A percentile compares a stretch with the other conserved stretches of the same genome.
Evolutionary conservation across 495 filamentous ascomycete genomes (phyloP).

Genomic region (Penicillium argentinense): DNA sequence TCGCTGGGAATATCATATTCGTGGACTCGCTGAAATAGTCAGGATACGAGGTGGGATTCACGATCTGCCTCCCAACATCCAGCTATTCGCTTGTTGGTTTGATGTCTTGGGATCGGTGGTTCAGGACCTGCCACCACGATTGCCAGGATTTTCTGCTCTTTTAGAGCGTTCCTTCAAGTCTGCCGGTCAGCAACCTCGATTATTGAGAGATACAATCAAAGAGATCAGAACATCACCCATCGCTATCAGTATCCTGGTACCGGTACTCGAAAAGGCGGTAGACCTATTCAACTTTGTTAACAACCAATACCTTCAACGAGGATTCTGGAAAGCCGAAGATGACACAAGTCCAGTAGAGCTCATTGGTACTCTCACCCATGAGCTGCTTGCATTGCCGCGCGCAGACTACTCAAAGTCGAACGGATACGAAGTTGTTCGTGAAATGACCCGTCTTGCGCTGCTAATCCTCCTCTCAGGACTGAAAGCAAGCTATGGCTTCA

Average conservation of each 20-base stretch:
- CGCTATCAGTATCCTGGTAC: neutral
- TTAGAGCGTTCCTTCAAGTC: neutral
- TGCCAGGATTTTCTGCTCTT: neutral
- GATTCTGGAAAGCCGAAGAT: conserved; percentile 5
- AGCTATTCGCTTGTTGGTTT: conserved; percentile 6
- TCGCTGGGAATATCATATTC: conserved; percentile 20
- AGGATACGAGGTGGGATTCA: conserved; percentile 21
- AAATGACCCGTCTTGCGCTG: conserved; percentile 1
- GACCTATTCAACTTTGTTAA: neutral
- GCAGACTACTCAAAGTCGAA: neutral
- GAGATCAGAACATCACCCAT: neutral
- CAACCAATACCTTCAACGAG: neutral
- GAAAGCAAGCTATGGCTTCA: neutral
- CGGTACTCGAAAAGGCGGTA: neutral
- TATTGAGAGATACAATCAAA: neutral
- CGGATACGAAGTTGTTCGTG: neutral
- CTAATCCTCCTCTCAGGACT: neutral
- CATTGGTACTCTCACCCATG: neutral
- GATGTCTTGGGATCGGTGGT: conserved; percentile 7
- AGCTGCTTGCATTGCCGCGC: neutral
- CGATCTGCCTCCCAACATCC: conserved; percentile 6
- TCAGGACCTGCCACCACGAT: neutral
- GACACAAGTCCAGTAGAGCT: neutral
- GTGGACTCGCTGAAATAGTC: conserved; percentile 16
- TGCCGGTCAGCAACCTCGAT: neutral